Conservation (phyloP, 2,329 filamentous ascomycete genomes). For the Aspergillus sp. region DNA sequence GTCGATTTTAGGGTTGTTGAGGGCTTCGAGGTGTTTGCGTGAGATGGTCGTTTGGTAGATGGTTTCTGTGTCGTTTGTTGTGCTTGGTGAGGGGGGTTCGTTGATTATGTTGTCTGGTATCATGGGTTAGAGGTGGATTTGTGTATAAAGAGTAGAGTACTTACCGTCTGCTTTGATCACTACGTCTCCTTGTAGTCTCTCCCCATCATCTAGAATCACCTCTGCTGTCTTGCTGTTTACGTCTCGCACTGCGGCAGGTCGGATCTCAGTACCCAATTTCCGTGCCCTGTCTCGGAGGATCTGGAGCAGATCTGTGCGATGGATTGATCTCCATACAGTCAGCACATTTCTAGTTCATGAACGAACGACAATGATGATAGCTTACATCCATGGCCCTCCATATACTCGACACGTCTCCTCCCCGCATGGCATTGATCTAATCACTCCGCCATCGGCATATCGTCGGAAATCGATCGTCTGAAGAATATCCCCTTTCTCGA, state of each 20-base stretch:
- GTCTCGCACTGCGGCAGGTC: neutral
- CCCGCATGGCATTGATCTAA: constrained; percentile 5
- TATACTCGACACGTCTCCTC: neutral
- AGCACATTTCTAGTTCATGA: neutral
- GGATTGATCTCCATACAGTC: neutral
- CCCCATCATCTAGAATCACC: neutral
- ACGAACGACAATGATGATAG: neutral
- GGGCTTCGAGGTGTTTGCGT: neutral
- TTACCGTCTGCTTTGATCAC: constrained; percentile 2
- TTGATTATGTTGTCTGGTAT: neutral
- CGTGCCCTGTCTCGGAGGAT: neutral
- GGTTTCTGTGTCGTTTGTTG: neutral
- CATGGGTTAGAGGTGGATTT: neutral
- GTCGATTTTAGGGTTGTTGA: neutral
- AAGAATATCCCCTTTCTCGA: neutral
- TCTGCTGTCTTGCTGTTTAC: neutral
- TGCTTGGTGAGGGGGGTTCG: neutral
- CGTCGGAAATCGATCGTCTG: constrained; percentile 5
- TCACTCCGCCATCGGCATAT: neutral
- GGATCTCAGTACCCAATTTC: neutral
- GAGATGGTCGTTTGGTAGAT: constrained; percentile 4
- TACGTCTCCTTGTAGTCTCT: neutral
- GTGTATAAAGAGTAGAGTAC: neutral
- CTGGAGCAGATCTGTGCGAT: neutral
- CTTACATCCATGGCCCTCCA: constrained; percentile 5